Percentiles rank a stretch among this genome's conserved stretches.
Conservation (phyloP, 2,329 filamentous ascomycete species). For the Arthrobotrys entomopaga region DNA sequence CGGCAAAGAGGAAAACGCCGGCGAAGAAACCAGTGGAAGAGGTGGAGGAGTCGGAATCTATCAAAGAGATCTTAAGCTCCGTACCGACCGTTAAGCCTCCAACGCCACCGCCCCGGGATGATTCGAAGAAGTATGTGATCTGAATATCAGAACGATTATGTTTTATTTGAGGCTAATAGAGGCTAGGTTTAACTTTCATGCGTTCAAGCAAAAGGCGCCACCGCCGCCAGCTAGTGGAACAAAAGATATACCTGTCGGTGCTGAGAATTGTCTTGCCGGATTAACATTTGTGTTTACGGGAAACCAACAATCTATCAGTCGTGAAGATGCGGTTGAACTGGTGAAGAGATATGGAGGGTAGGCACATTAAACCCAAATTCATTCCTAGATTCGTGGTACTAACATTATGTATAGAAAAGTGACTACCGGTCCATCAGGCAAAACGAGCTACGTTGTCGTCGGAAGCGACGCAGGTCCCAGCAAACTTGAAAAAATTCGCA, state of each 20-base stretch:
- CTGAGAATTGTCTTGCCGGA: constrained; percentile 88
- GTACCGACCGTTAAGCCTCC: constrained; percentile 85
- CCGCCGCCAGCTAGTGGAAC: constrained; percentile 72
- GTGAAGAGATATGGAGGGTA: constrained; percentile 86
- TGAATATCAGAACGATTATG: neutral
- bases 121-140: constrained; percentile 68
- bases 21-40: constrained; percentile 71
- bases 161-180: neutral
- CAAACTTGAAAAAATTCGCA: constrained; percentile 86
- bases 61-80: constrained; percentile 86
- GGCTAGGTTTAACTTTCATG: constrained; percentile 76
- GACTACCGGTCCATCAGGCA: constrained; percentile 83
- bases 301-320: constrained; percentile 78
- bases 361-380: neutral
- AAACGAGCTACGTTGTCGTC: constrained; percentile 92
- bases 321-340: constrained; percentile 84
- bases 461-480: constrained; percentile 91
- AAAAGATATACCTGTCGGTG: constrained; percentile 80
- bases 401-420: constrained; percentile 71
- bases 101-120: constrained; percentile 78
- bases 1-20: constrained; percentile 67
- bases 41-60: constrained; percentile 72
- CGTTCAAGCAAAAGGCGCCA: constrained; percentile 67
- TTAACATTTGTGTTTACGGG: constrained; percentile 96
- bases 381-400: constrained; percentile 2